Base-by-base conservation (phyloP, 805 yeast genomes). In the Komagataella pastoris region DNA sequence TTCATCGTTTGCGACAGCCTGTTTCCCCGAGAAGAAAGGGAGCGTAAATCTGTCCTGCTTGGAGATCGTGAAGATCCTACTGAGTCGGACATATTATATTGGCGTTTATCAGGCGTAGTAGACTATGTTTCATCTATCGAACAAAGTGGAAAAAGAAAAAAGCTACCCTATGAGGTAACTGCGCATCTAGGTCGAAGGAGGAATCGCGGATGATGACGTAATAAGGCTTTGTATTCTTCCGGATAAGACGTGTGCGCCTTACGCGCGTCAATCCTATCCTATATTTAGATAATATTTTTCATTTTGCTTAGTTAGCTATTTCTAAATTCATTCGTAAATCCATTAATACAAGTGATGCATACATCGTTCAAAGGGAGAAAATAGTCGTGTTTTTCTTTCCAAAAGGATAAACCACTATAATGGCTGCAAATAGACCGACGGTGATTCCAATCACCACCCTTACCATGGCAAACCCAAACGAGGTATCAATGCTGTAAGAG, bases 361-460 rank as follows among this genome's bases (percentile, higher is more conserved):
- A 24, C 5, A 45, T 17, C n/a, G 17, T 48, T 50, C 66, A 88
- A 57, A 87, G 73, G 10, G 95, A 85, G 61, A 91, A 91, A 21
- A 91, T 72, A 24, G 96, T 91, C 0, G 97, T 86, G 47, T 85
- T 76, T 69, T 85, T 86, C 66, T 89, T 89, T 17, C 97, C 97
- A 54, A 90, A 79, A 17, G 98, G 98, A 68, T 90, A 90, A 2
- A 91, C 90, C 40, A 85, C 83, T 51, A 90, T 72, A 0, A 97
- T 86, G 12, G 97, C 93, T 1, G 93, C 87, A 68, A 88, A 91
- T 49, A 90, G 72, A 0, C 98, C 98, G 18, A 90, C 96, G 56
- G 95, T 85, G 61, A 91, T 91, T 53, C 97, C 98, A 55, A 91
- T 81, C 5, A 95, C 84, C 17, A 91, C 95, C 61, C 89, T 88